Evolutionary conservation across 176 grass and related monocot genomes (phyloP), one percentile per base, ranked within the genome.

Genomic region (Oryza nivara): DNA sequence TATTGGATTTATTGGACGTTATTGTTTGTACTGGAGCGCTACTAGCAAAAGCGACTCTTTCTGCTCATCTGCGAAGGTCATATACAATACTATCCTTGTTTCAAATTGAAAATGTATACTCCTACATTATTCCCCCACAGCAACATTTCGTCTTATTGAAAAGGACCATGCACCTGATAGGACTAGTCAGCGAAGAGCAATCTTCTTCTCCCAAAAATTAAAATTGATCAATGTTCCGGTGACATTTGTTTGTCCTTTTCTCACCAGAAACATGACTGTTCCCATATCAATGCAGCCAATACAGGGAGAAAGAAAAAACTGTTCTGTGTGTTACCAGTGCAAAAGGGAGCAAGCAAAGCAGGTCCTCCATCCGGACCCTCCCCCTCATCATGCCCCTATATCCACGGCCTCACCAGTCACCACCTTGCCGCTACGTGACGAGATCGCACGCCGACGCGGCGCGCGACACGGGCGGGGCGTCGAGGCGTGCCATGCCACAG

Each of bases 401-500:
- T 75, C 49, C 73, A n/a, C 26, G 28, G 67, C 67, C 16, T 47
- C 45, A 47, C 45, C 36, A 36, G 10, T 47, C 35, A 20, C 68
- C 73, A 0, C 71, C 22, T 32, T 32, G 48, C 16, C 6, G 35
- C 83, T 22, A 58, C 85, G 77, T 74, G 70, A 67, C 78, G 63
- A 56, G 56, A 11, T 45, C 77, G 81, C 70, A 63, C 46, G 74
- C 38, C 56, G 4, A 23, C 58, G n/a, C n/a, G 58, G 19, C 56
- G 20, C 16, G 52, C 19, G 54, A 6, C 17, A 58, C 52, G 52
- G 51, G 51, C 56, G 56, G 20, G 51, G 54, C 54, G 54, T 9
- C 54, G 54, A 58, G 54, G 54, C 54, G 54, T 58, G 17, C 52
- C 52, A 20, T 15, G 51, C 52, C 6, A 16, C 2, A 6, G 58